Percentiles rank a stretch among this genome's conserved stretches.
These are phyloP conservation scores for Aquilaria yunnanensis DNA, from an alignment of 345 rosid species.

Conservation along the genomic window DNA sequence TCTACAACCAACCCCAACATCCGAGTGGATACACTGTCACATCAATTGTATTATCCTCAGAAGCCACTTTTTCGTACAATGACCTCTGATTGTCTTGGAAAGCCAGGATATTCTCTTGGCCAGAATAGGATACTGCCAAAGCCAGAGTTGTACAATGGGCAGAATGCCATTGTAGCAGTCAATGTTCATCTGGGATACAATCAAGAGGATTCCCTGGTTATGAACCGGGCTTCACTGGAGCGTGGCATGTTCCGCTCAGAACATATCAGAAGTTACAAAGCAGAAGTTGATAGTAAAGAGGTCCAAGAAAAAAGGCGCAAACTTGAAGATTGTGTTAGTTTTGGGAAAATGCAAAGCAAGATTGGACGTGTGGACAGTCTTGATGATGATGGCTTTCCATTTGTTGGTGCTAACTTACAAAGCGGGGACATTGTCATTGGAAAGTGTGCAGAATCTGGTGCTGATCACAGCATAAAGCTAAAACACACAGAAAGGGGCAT, in stretches of 20 bases:
- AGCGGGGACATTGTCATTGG: constrained; percentile 89
- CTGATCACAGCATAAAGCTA: constrained; percentile 73
- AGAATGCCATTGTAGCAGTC: constrained; percentile 91
- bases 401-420: constrained; percentile 69
- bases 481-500: constrained; percentile 90
- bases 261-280: constrained; percentile 83
- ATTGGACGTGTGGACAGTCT: constrained; percentile 79
- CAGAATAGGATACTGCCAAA: constrained; percentile 31
- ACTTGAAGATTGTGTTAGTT: constrained; percentile 49
- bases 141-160: constrained; percentile 74
- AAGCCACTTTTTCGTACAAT: constrained; percentile 78
- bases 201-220: constrained; percentile 89
- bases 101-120: constrained; percentile 31
- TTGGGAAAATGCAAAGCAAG: constrained; percentile 67
- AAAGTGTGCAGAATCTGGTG: constrained; percentile 71
- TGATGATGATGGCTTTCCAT: constrained; percentile 91
- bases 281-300: constrained; percentile 81
- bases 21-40: constrained; percentile 76
- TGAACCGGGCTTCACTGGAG: constrained; percentile 87
- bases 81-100: constrained; percentile 67
- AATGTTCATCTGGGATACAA: constrained; percentile 92
- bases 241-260: constrained; percentile 92
- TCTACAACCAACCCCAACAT: constrained; percentile 77
- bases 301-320: constrained; percentile 47
- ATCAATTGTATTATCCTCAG: constrained; percentile 78